These are phyloP conservation scores for Cladosporium phlei DNA, from an alignment of 2,329 filamentous ascomycete genomes.

Conservation along the genomic window DNA sequence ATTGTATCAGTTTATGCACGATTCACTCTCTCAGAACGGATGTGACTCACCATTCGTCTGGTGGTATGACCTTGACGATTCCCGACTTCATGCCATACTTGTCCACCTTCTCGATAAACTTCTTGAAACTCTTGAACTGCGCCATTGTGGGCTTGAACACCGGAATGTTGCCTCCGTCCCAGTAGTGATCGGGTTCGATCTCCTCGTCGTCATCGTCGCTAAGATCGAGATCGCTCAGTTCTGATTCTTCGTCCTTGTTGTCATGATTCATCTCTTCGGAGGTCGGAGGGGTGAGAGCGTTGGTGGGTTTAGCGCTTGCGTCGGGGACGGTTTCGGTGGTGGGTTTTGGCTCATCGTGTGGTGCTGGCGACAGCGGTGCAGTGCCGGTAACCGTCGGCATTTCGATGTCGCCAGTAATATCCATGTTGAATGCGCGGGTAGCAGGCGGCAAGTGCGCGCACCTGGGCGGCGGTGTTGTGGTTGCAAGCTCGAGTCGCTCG, in stretches of 20 bases:
- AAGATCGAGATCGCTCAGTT: constrained; percentile 45
- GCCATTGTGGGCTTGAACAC: constrained; percentile 94
- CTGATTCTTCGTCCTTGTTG: constrained; percentile 41
- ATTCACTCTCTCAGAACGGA: no score
- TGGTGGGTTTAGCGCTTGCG: constrained; percentile 10
- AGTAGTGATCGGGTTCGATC: constrained; percentile 81
- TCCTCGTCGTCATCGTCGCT: constrained; percentile 40
- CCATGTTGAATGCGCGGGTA: constrained; percentile 15
- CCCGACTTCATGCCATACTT: constrained; percentile 95
- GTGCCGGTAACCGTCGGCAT: constrained; percentile 14
- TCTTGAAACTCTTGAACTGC: constrained; percentile 90
- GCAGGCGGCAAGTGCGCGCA: constrained; percentile 3
- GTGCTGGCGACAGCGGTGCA: constrained; percentile 22
- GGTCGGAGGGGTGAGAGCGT: constrained; percentile 47
- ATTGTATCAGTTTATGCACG: constrained; percentile 17
- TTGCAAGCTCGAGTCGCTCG: constrained; percentile 12
- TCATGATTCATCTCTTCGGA: constrained; percentile 45
- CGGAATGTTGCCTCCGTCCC: constrained; percentile 74
- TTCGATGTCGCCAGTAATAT: constrained; percentile 15
- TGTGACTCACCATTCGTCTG: constrained; percentile 77
- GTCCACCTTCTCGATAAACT: constrained; percentile 85
- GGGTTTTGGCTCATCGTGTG: constrained; percentile 22
- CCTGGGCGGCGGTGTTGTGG: background rate
- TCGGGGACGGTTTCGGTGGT: constrained; percentile 20
- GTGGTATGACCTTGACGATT: constrained; percentile 92